Percentiles rank a stretch among this genome's conserved stretches.
Evolutionary conservation across 768 basidiomycete genomes (phyloP).

Genomic region (Chalciporus pseudorubinellus): DNA sequence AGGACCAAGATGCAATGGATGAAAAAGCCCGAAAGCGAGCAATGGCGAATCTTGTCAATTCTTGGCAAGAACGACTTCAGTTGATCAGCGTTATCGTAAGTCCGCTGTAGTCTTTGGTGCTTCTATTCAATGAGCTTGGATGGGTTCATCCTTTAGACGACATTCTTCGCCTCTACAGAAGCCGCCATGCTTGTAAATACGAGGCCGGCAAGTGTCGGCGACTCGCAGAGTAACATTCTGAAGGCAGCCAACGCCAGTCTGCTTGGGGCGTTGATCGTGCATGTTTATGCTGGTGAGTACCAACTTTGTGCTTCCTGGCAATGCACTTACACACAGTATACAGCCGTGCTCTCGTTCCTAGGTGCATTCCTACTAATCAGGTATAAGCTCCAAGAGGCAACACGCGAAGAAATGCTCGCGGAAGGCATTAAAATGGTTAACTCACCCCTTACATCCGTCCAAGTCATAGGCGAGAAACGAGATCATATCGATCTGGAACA

Average conservation of each 20-base stretch:
- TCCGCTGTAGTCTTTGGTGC: neutral
- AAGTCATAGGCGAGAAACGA: slow-evolving; percentile 13
- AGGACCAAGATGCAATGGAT: slow-evolving; percentile 49
- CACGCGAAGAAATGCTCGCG: slow-evolving; percentile 42
- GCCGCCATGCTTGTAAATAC: slow-evolving; percentile 49
- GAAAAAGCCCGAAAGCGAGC: slow-evolving; percentile 44
- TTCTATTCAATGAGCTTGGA: neutral
- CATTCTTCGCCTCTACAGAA: slow-evolving; percentile 61
- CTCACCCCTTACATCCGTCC: slow-evolving; percentile 20
- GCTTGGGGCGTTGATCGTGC: slow-evolving; percentile 52
- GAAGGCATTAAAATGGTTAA: slow-evolving; percentile 26
- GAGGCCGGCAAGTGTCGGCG: slow-evolving; percentile 25
- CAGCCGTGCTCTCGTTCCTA: slow-evolving; percentile 48
- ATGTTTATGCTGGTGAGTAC: slow-evolving; percentile 47
- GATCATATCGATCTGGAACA: slow-evolving; percentile 1
- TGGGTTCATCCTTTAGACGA: slow-evolving; percentile 40
- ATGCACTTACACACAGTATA: neutral
- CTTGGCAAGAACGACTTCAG: slow-evolving; percentile 63
- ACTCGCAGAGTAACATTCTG: slow-evolving; percentile 14
- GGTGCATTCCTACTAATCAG: slow-evolving; percentile 55
- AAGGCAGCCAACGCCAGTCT: slow-evolving; percentile 46
- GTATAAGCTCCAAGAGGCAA: slow-evolving; percentile 55
- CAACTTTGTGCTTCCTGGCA: too few relatives aligned
- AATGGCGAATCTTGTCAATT: slow-evolving; percentile 50
- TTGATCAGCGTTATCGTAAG: slow-evolving; percentile 58